Evolutionary conservation across 2,329 filamentous ascomycete species (phyloP).

Genomic region (Sclerotinia glacialis): DNA sequence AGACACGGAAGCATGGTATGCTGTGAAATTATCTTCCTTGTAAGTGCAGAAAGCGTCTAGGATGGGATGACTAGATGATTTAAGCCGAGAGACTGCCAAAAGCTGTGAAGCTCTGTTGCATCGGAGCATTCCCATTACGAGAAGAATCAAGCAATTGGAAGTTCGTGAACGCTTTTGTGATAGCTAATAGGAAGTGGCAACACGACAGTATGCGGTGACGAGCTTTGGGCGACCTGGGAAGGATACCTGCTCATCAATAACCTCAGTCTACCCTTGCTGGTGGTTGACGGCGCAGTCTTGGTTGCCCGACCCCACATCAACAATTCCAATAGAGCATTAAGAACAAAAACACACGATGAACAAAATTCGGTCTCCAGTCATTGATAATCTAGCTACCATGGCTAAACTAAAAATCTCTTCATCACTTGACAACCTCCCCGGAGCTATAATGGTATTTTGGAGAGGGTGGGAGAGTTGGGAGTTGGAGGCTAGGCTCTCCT

Average conservation of each 20-base stretch:
- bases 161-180: not conserved
- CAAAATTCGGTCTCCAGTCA: not conserved
- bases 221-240: not conserved
- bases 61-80: not conserved
- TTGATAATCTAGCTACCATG: not conserved
- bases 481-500: not conserved
- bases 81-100: not conserved
- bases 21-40: not conserved
- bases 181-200: not conserved
- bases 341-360: not conserved
- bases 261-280: not conserved
- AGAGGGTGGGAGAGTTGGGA: no score
- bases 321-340: not conserved
- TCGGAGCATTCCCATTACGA: not conserved
- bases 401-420: not conserved
- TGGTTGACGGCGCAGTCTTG: not conserved
- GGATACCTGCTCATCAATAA: not conserved
- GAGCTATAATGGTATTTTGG: not conserved
- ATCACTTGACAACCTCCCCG: not conserved
- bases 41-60: not conserved
- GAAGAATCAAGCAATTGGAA: not conserved
- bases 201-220: not conserved
- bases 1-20: not conserved
- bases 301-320: not conserved
- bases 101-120: not conserved